Conservation (phyloP, 2,329 filamentous ascomycete genomes). For the Drechslerella coelobrocha region DNA sequence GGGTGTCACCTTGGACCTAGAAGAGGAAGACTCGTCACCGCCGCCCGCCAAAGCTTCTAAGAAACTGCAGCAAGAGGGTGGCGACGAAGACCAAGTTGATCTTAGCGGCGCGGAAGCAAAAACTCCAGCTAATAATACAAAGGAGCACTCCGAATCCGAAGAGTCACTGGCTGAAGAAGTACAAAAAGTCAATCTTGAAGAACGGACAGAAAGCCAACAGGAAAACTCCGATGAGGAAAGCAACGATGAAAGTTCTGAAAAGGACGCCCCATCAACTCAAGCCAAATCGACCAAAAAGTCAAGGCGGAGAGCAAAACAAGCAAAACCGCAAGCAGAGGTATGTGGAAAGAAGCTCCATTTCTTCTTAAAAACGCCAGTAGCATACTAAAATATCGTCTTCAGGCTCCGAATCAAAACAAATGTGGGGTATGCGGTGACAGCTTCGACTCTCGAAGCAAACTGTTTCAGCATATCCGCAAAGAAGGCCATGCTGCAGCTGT, state of each 20-base stretch:
- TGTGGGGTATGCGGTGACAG: constrained; percentile 61
- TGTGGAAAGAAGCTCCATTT: neutral
- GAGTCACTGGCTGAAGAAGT: constrained; percentile 23
- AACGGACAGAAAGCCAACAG: neutral
- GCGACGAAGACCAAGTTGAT: constrained; percentile 50
- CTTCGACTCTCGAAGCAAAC: constrained; percentile 70
- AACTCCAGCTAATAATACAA: constrained; percentile 27
- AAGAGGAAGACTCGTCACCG: constrained; percentile 52
- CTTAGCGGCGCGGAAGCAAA: constrained; percentile 47
- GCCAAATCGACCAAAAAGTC: constrained; percentile 27
- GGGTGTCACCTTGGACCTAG: constrained; percentile 68
- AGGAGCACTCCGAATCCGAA: constrained; percentile 51
- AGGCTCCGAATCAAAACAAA: constrained; percentile 56
- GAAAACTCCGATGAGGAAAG: constrained; percentile 7
- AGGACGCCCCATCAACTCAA: constrained; percentile 5
- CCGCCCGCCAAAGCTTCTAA: constrained; percentile 44
- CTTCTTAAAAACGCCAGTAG: neutral
- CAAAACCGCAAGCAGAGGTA: constrained; percentile 36
- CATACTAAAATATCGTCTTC: neutral
- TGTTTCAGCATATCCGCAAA: constrained; percentile 76
- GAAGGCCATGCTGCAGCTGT: constrained; percentile 68
- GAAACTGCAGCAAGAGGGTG: constrained; percentile 44
- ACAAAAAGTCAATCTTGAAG: constrained; percentile 19
- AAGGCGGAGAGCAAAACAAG: constrained; percentile 30
- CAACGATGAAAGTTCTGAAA: constrained; percentile 14